A percentile compares a stretch with the other conserved stretches of the same genome.
Conservation (phyloP, 176 grass and related monocot genomes). For the Coix lacrymajobi region DNA sequence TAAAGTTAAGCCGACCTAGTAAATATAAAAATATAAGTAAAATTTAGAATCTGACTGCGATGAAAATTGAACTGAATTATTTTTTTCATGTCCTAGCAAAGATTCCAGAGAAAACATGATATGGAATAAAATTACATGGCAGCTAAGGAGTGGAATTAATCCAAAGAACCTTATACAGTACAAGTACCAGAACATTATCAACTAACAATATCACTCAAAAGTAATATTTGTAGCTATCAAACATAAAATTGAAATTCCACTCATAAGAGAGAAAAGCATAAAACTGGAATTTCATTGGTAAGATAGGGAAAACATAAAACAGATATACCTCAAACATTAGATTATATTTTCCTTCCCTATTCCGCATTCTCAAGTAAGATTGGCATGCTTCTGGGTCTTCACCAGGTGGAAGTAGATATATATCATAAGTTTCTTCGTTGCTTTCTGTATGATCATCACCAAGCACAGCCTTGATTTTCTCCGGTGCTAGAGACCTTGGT, state of each 20-base stretch:
- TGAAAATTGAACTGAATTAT: not conserved
- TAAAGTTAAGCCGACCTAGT: not conserved
- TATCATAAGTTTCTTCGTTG: slow-evolving; percentile 94
- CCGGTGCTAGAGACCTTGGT: slow-evolving; percentile 44
- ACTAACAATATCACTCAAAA: not conserved
- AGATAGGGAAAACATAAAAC: not conserved
- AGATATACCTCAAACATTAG: slow-evolving; percentile 92
- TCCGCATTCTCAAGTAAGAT: slow-evolving; percentile 97
- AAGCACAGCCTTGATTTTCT: slow-evolving; percentile 81
- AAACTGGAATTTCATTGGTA: not conserved
- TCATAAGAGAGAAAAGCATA: not conserved
- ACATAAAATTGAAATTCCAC: not conserved
- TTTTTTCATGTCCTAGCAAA: slow-evolving; percentile 4
- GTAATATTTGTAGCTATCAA: not conserved
- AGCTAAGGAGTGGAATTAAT: not conserved
- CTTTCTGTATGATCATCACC: slow-evolving; percentile 68
- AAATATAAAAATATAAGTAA: not conserved
- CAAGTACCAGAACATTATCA: not conserved
- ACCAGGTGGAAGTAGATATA: slow-evolving; percentile 95
- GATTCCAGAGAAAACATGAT: not conserved
- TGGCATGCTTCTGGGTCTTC: slow-evolving; percentile 98
- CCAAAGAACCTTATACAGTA: not conserved
- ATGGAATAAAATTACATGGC: slow-evolving; percentile 6
- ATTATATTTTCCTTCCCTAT: slow-evolving; percentile 98
- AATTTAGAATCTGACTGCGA: not conserved